Evolutionary conservation across 257 asterid species (phyloP), one percentile per base, ranked within the genome.

Genomic region (Cinchona pubescens): DNA sequence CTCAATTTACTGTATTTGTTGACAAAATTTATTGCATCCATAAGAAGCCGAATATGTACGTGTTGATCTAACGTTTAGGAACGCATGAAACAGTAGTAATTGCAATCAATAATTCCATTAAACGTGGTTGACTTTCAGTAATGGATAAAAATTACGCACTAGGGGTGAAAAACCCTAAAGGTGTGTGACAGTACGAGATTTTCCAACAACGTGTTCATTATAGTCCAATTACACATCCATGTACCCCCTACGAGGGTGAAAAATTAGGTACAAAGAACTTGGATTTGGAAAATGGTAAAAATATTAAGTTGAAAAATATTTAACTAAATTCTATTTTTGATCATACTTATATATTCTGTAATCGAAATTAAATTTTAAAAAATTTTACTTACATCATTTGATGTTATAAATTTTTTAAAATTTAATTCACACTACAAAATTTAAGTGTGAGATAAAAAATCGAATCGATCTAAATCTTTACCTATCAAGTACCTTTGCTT

Each of bases 111-210:
- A 56, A 38, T 51, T 40, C 78, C 78, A 70, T 86, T 78, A 67
- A 61, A 69, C 70, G 73, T 61, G 77, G 83, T 77, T 81, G 85
- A 79, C 83, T 71, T 62, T 78, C 49, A 10, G 49, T 0, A 43
- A 56, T 40, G 23, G 35, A n/a, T 35, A 19, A 74, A 69, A 75
- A 37, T 43, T 43, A 77, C 72, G 60, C 1, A 75, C 19, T 64
- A 21, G 53, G 53, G 45, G 48, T 60, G 55, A 67, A 53, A 71
- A 69, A 14, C 32, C 75, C 29, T 61, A 48, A 63, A 34, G n/a
- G n/a, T n/a, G n/a, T n/a, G n/a, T n/a, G n/a, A n/a, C n/a, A n/a
- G 16, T 48, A 35, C 53, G 64, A 23, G 53, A 35, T 71, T 21
- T 51, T 51, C 5, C 55, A 51, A 51, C 34, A 53, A 15, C 21